Conservation (phyloP, 2,329 filamentous ascomycete genomes). For the Drechslerella coelobrocha region DNA sequence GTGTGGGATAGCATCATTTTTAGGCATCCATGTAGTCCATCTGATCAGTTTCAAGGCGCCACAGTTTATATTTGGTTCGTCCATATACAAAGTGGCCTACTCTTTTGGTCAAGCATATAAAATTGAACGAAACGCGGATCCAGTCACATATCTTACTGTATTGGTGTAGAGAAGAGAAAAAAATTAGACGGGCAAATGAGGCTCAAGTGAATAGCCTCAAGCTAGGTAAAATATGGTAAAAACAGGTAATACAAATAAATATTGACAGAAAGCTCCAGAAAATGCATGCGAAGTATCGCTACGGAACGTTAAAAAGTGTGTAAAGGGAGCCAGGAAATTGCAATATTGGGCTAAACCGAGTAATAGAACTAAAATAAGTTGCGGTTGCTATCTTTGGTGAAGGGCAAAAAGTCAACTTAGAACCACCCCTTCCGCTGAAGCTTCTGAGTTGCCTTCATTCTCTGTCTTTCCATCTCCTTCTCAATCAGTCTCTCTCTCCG, state of each 20-base stretch:
- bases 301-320: background rate
- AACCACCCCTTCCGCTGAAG: slow-evolving; percentile 47
- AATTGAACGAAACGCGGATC: no score
- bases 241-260: background rate
- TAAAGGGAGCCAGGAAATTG: background rate
- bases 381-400: background rate
- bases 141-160: no score
- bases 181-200: no score
- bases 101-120: no score
- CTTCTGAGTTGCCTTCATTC: slow-evolving; percentile 35
- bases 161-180: no score
- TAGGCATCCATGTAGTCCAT: no score
- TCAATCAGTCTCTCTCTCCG: slow-evolving; percentile 29
- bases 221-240: no score
- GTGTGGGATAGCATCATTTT: no score
- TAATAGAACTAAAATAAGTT: background rate
- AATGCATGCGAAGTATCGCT: background rate
- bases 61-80: no score
- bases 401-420: slow-evolving; percentile 7
- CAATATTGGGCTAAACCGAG: background rate
- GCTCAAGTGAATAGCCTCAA: no score
- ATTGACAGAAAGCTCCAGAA: background rate
- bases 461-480: slow-evolving; percentile 29
- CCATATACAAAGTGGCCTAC: no score
- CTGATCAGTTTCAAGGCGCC: no score